Evolutionary conservation across 805 yeast species (phyloP).

Genomic region (Metschnikowia chrysomelidarum): DNA sequence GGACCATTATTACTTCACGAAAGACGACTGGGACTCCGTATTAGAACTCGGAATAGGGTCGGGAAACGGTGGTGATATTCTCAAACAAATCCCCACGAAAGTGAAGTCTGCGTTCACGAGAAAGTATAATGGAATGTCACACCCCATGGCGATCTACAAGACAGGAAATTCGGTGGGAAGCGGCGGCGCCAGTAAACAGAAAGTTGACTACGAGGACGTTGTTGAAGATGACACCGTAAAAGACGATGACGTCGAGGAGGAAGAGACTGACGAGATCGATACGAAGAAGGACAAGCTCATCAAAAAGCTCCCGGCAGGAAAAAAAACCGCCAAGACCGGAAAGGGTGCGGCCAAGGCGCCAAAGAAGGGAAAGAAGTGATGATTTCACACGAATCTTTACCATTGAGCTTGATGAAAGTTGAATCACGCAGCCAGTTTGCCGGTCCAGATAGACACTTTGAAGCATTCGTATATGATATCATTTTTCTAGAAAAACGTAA

Average conservation of each 20-base stretch:
- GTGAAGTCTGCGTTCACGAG: conserved; percentile 85
- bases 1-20: conserved; percentile 84
- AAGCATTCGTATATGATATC: too few relatives aligned
- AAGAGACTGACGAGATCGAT: conserved; percentile 46
- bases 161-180: conserved; percentile 58
- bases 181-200: conserved; percentile 25
- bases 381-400: too few relatives aligned
- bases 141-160: conserved; percentile 82
- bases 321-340: conserved; percentile 31
- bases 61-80: conserved; percentile 34
- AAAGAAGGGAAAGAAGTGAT: conserved; percentile 29
- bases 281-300: conserved; percentile 62
- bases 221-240: conserved; percentile 54
- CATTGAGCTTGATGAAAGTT: too few relatives aligned
- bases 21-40: conserved; percentile 88
- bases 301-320: conserved; percentile 32
- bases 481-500: too few relatives aligned
- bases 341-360: too few relatives aligned
- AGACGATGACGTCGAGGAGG: conserved; percentile 46
- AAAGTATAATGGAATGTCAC: conserved; percentile 69
- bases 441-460: too few relatives aligned
- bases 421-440: too few relatives aligned
- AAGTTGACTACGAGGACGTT: conserved; percentile 72
- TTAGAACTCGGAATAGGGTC: conserved; percentile 79
- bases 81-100: conserved; percentile 70